Percentiles rank a stretch among this genome's conserved stretches.
Conservation (phyloP, 352 stramenopile genomes). For the Globisporangium takayamanum region DNA sequence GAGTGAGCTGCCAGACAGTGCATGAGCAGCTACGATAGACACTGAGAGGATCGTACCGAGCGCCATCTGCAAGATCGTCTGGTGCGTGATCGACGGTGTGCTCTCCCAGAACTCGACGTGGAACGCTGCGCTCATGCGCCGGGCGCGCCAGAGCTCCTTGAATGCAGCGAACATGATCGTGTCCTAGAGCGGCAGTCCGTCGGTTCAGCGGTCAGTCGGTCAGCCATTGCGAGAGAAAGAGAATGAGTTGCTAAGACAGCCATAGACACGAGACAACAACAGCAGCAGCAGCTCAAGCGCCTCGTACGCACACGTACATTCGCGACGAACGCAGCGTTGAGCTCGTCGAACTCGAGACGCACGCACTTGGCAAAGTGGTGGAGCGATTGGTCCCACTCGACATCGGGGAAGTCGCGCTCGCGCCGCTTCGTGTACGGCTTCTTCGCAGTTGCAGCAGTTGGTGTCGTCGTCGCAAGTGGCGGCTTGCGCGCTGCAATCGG, state of each 20-base stretch:
- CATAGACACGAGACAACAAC: not conserved
- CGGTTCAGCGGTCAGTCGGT: not conserved
- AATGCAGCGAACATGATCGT: slow-evolving; percentile 31
- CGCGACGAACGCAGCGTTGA: slow-evolving; percentile 29
- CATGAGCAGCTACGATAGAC: not conserved
- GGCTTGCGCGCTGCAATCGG: not conserved
- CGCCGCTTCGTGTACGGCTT: slow-evolving; percentile 20
- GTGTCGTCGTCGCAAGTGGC: not conserved
- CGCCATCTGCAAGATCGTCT: slow-evolving; percentile 46
- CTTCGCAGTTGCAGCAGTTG: not conserved
- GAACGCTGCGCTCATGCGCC: slow-evolving; percentile 47
- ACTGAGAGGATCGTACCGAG: slow-evolving; percentile 19
- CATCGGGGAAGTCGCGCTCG: slow-evolving; percentile 5
- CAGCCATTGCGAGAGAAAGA: not conserved
- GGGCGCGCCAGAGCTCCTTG: slow-evolving; percentile 41
- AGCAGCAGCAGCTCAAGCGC: not conserved
- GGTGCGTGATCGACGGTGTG: slow-evolving; percentile 43
- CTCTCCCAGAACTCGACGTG: slow-evolving; percentile 80
- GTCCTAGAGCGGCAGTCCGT: slow-evolving; percentile 8
- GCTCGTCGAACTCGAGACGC: slow-evolving; percentile 27
- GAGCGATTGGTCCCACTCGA: slow-evolving; percentile 30
- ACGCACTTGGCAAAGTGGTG: slow-evolving; percentile 34
- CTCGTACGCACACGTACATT: slow-evolving; percentile 11
- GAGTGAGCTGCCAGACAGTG: not conserved
- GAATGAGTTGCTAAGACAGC: not conserved